Conservation (phyloP, 331 rosid genomes). For the Dryas integrifolia region DNA sequence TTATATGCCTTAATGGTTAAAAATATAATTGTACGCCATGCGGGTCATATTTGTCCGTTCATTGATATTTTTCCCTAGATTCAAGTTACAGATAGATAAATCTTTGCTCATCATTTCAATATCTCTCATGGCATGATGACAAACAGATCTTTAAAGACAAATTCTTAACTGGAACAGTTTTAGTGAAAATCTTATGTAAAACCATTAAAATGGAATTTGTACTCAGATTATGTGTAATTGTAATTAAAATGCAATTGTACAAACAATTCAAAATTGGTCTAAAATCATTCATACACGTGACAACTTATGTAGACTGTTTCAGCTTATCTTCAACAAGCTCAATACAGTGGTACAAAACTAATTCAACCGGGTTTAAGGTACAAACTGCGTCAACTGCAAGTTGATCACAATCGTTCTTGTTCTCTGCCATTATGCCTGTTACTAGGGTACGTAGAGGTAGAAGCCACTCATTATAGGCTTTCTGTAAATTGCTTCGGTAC, state of each 20-base stretch:
- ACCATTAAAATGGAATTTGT: background rate
- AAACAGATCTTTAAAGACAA: no score
- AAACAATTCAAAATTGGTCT: background rate
- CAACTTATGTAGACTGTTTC: constrained; percentile 33
- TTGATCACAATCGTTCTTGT: constrained; percentile 47
- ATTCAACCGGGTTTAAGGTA: constrained; percentile 70
- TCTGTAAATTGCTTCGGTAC: constrained; percentile 48
- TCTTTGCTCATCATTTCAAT: no score
- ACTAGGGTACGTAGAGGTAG: constrained; percentile 72
- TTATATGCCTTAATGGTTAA: no score
- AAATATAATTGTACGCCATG: no score
- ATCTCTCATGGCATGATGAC: no score
- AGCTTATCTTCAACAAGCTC: constrained; percentile 80
- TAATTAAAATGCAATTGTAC: constrained; percentile 5
- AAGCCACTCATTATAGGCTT: constrained; percentile 72
- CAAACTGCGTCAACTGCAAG: constrained; percentile 51
- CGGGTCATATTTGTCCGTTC: no score
- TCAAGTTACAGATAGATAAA: no score
- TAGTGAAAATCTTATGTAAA: background rate
- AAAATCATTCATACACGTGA: background rate
- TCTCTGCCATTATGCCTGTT: constrained; percentile 56
- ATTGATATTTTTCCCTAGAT: no score
- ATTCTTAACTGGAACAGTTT: background rate
- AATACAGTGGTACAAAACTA: constrained; percentile 76
- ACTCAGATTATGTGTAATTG: background rate